Evolutionary conservation across 2,329 filamentous ascomycete genomes (phyloP).

Genomic region (Diaporthe sp.): DNA sequence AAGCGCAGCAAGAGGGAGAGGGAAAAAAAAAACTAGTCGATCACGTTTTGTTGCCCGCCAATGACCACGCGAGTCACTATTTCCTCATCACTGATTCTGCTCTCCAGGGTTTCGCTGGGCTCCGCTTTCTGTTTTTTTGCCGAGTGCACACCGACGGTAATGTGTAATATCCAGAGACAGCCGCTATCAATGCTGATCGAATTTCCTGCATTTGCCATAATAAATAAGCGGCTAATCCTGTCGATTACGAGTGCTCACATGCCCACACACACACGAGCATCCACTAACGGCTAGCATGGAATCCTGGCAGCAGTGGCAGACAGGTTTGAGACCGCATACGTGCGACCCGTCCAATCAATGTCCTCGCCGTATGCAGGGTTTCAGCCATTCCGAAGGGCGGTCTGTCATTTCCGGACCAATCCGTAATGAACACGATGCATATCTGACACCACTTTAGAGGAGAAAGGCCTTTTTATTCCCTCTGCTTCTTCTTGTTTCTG

Average conservation of each 20-base stretch:
- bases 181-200: conserved; percentile 27
- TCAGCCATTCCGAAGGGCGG: conserved; percentile 32
- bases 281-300: conserved; percentile 27
- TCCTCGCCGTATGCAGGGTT: conserved; percentile 34
- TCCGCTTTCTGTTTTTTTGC: conserved; percentile 10
- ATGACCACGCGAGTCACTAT: conserved; percentile 26
- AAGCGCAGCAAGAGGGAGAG: not conserved
- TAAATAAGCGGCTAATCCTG: conserved; percentile 33
- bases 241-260: conserved; percentile 32
- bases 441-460: conserved; percentile 33
- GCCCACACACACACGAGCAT: conserved; percentile 18
- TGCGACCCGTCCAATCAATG: conserved; percentile 18
- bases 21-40: conserved; percentile 10
- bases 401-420: conserved; percentile 34
- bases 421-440: conserved; percentile 36
- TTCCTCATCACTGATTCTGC: not conserved
- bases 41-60: conserved; percentile 23
- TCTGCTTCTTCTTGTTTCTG: conserved; percentile 22
- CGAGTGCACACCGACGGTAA: conserved; percentile 16
- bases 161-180: conserved; percentile 15
- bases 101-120: not conserved
- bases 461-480: conserved; percentile 11
- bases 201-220: conserved; percentile 22
- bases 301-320: conserved; percentile 27
- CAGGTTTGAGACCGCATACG: conserved; percentile 30